These are phyloP conservation scores for Cutaneotrichosporon sp. DNA, from an alignment of 1,284 basidiomycete genomes.

Conservation along the genomic window DNA sequence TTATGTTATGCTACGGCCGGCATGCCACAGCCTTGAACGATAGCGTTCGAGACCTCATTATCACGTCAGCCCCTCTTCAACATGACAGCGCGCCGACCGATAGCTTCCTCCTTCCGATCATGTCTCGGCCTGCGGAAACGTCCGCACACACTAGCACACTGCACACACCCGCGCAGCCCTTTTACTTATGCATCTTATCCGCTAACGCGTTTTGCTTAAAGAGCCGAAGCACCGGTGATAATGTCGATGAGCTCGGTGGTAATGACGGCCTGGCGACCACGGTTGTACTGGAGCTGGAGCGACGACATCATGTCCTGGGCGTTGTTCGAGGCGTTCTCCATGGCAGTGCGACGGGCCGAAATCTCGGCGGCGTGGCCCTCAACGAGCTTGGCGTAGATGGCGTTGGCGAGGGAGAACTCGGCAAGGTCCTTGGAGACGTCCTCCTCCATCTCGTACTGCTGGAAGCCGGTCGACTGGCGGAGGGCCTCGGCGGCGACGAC, in stretches of 20 bases:
- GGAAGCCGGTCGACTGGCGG: constrained; percentile 79
- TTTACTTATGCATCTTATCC: constrained; percentile 24
- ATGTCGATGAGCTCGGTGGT: constrained; percentile 41
- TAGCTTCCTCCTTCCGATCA: too few relatives aligned
- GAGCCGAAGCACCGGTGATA: constrained; percentile 33
- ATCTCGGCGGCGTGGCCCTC: constrained; percentile 95
- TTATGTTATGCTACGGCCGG: too few relatives aligned
- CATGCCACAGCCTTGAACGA: too few relatives aligned
- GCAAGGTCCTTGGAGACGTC: constrained; percentile 90
- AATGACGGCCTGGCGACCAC: constrained; percentile 97
- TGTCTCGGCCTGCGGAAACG: too few relatives aligned
- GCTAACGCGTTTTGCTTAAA: constrained; percentile 23
- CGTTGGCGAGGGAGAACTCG: constrained; percentile 95
- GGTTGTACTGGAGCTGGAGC: constrained; percentile 93
- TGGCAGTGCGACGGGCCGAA: constrained; percentile 79
- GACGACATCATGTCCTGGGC: constrained; percentile 85
- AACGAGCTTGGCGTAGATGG: constrained; percentile 89
- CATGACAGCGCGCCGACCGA: too few relatives aligned
- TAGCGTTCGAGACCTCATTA: too few relatives aligned
- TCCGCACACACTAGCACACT: not conserved
- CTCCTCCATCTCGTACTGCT: constrained; percentile 92
- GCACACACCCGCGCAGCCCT: constrained; percentile 3
- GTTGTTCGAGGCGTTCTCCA: constrained; percentile 99
- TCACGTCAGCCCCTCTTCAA: too few relatives aligned
- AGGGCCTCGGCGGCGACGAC: constrained; percentile 78